phyloP scores from a whole-genome alignment of 202 grass and related monocot species.

The Hordeum pubiflorum region DNA sequence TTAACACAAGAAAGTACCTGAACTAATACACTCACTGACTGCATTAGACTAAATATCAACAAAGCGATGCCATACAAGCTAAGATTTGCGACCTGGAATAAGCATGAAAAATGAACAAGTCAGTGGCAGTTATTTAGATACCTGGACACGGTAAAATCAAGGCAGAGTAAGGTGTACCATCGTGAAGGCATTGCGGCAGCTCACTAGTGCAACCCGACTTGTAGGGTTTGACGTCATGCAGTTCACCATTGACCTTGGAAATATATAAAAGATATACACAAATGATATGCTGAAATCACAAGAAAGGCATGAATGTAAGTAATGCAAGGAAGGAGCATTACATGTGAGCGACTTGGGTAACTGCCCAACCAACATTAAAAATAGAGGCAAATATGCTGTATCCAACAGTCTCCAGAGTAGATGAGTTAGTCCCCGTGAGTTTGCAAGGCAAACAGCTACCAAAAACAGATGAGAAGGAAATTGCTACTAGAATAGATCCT shows the following conservation, averaged over 20 bases:
- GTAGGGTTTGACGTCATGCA: constrained; percentile 90
- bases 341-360: constrained; percentile 98
- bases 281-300: constrained; percentile 24
- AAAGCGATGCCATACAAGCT: constrained; percentile 84
- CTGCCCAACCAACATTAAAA: constrained; percentile 97
- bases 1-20: constrained; percentile 53
- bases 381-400: constrained; percentile 93
- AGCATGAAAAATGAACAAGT: constrained; percentile 27
- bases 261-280: constrained; percentile 24
- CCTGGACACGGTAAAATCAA: not conserved
- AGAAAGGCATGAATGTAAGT: constrained; percentile 15
- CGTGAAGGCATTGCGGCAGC: constrained; percentile 97
- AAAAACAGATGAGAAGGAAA: constrained; percentile 98
- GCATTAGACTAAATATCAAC: constrained; percentile 63
- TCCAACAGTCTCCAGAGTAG: constrained; percentile 73
- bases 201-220: constrained; percentile 90
- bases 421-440: constrained; percentile 53
- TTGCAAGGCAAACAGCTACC: constrained; percentile 84
- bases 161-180: constrained; percentile 52
- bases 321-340: constrained; percentile 31
- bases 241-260: constrained; percentile 95
- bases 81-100: constrained; percentile 79
- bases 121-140: constrained; percentile 8
- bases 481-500: constrained; percentile 82
- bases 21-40: constrained; percentile 47